Evolutionary conservation across 805 yeast species (phyloP).

Genomic region (Vanderwaltozyma yarrowii): DNA sequence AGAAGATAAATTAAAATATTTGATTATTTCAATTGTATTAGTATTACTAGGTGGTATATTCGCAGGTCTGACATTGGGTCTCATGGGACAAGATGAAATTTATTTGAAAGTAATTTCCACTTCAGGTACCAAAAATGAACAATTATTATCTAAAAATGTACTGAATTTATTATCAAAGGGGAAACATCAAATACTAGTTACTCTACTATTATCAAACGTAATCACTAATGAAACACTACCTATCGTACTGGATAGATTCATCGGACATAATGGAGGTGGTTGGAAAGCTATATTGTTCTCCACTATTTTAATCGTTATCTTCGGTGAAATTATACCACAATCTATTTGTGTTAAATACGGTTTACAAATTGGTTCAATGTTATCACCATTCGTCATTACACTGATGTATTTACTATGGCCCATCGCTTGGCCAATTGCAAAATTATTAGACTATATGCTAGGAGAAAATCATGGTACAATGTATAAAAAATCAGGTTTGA

Average conservation of each 20-base stretch:
- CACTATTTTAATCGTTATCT: conserved; percentile 85
- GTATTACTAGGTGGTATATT: conserved; percentile 81
- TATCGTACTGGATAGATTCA: conserved; percentile 79
- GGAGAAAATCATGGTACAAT: conserved; percentile 97
- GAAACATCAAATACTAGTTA: conserved; percentile 93
- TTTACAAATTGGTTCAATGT: conserved; percentile 77
- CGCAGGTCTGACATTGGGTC: conserved; percentile 87
- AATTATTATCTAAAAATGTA: conserved; percentile 60
- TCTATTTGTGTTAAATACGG: conserved; percentile 90
- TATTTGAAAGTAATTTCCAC: conserved; percentile 81
- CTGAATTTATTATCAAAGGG: conserved; percentile 65
- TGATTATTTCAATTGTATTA: conserved; percentile 42
- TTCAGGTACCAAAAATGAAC: conserved; percentile 69
- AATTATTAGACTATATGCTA: conserved; percentile 64
- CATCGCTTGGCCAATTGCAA: conserved; percentile 81
- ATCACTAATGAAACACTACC: conserved; percentile 93
- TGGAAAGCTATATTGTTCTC: conserved; percentile 93
- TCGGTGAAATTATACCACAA: conserved; percentile 96
- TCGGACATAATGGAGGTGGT: conserved; percentile 67
- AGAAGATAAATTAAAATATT: neutral
- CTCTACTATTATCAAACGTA: conserved; percentile 74
- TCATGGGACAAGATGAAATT: conserved; percentile 98
- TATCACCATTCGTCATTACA: conserved; percentile 75
- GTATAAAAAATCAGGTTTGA: conserved; percentile 84
- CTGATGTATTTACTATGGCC: conserved; percentile 90